These are phyloP conservation scores for Blepharisma stoltei DNA, from an alignment of 73 alveolate genomes.

Conservation along the genomic window DNA sequence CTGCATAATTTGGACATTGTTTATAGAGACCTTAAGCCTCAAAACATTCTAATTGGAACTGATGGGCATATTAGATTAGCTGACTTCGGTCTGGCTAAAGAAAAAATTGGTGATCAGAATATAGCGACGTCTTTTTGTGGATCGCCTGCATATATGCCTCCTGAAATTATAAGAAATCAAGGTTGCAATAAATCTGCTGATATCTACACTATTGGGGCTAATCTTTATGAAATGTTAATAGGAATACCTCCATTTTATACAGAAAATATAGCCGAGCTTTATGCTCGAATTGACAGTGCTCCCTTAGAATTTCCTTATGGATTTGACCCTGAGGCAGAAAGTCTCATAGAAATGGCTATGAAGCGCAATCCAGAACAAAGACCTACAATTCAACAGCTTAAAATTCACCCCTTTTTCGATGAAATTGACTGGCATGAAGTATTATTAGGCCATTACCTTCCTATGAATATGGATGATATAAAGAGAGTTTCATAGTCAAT, in stretches of 20 bases:
- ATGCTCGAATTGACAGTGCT: not conserved
- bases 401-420: slow-evolving; percentile 1
- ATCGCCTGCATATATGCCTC: slow-evolving; percentile 63
- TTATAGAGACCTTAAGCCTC: slow-evolving; percentile 59
- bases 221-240: slow-evolving; percentile 56
- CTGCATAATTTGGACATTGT: slow-evolving; percentile 50
- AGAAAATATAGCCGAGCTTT: slow-evolving; percentile 1
- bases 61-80: slow-evolving; percentile 62
- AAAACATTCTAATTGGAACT: slow-evolving; percentile 47
- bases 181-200: slow-evolving; percentile 67
- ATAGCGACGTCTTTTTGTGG: slow-evolving; percentile 58
- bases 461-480: no score
- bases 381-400: slow-evolving; percentile 4
- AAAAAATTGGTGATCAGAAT: slow-evolving; percentile 43
- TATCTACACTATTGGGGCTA: slow-evolving; percentile 63
- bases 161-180: slow-evolving; percentile 50
- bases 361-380: not conserved
- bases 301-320: not conserved
- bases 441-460: no score
- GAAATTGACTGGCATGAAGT: not conserved
- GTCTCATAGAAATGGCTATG: not conserved
- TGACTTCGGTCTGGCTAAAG: slow-evolving; percentile 62
- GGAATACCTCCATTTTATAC: slow-evolving; percentile 61
- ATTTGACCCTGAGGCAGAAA: not conserved
- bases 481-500: no score